phyloP scores from a whole-genome alignment of 1,284 basidiomycete genomes.

The Volvariella volvacea region DNA sequence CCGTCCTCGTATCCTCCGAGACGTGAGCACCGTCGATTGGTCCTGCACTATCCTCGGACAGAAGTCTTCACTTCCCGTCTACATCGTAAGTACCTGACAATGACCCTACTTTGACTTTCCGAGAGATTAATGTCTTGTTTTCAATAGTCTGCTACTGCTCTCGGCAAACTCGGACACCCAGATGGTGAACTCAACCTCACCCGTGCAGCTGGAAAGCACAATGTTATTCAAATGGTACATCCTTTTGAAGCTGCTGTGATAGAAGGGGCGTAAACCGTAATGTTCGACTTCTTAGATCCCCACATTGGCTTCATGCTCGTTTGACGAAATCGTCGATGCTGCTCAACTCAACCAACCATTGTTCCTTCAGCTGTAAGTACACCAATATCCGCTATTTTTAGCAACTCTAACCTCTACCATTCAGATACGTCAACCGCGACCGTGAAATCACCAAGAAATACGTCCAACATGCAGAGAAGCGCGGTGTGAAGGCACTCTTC shows the following conservation, averaged over 20 bases:
- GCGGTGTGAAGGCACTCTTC: slow-evolving; percentile 82
- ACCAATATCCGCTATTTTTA: slow-evolving; percentile 1
- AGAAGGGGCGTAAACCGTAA: slow-evolving; percentile 2
- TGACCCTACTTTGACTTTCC: too few relatives aligned
- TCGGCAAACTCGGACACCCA: slow-evolving; percentile 48
- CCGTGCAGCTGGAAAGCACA: background rate
- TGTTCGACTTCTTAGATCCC: slow-evolving; percentile 52
- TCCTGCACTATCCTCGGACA: slow-evolving; percentile 71
- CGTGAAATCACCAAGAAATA: slow-evolving; percentile 75
- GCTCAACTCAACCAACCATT: slow-evolving; percentile 69
- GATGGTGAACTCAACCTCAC: slow-evolving; percentile 50
- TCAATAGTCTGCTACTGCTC: slow-evolving; percentile 61
- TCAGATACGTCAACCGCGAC: slow-evolving; percentile 79
- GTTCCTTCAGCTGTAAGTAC: slow-evolving; percentile 68
- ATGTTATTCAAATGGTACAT: slow-evolving; percentile 9
- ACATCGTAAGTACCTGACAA: slow-evolving; percentile 41
- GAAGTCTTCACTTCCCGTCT: slow-evolving; percentile 69
- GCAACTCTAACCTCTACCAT: background rate
- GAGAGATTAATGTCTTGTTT: slow-evolving; percentile 1
- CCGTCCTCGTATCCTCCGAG: slow-evolving; percentile 80
- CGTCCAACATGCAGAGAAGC: slow-evolving; percentile 77
- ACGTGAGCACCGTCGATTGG: slow-evolving; percentile 78
- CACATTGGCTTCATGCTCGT: slow-evolving; percentile 83
- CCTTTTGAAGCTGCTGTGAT: background rate
- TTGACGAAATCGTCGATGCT: slow-evolving; percentile 86